phyloP scores from a whole-genome alignment of 352 stramenopile genomes.

The Pythium utonaiense region DNA sequence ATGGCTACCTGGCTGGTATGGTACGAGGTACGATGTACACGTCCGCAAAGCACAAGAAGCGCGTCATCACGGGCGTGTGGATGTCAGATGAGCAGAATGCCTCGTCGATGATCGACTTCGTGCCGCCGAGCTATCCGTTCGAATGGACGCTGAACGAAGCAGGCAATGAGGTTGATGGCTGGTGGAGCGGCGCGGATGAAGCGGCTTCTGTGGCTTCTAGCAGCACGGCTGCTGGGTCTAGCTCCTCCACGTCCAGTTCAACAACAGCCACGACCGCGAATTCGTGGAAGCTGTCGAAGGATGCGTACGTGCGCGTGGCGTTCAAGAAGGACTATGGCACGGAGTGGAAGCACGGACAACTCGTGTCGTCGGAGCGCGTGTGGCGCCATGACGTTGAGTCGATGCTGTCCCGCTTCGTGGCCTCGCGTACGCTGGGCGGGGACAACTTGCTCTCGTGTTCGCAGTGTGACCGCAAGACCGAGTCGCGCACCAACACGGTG shows the following conservation, averaged over 20 bases:
- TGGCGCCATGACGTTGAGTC: slow-evolving; percentile 80
- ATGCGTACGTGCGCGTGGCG: slow-evolving; percentile 80
- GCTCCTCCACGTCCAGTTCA: slow-evolving; percentile 3
- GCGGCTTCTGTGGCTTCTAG: slow-evolving; percentile 8
- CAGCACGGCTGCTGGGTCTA: neutral
- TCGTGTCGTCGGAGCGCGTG: slow-evolving; percentile 82
- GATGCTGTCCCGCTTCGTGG: slow-evolving; percentile 79
- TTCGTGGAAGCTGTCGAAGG: slow-evolving; percentile 76
- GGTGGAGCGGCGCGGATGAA: slow-evolving; percentile 68
- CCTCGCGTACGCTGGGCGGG: slow-evolving; percentile 71
- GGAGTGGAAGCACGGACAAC: slow-evolving; percentile 74
- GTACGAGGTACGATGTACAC: slow-evolving; percentile 54
- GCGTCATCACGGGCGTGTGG: slow-evolving; percentile 64
- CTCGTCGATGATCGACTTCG: slow-evolving; percentile 56
- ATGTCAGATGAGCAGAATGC: slow-evolving; percentile 40
- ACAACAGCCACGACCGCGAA: slow-evolving; percentile 17
- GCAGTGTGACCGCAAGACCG: slow-evolving; percentile 68
- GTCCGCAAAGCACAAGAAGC: slow-evolving; percentile 23
- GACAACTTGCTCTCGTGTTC: slow-evolving; percentile 78
- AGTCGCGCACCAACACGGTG: slow-evolving; percentile 79
- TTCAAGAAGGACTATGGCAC: slow-evolving; percentile 91
- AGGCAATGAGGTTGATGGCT: slow-evolving; percentile 59
- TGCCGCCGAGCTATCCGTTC: slow-evolving; percentile 65
- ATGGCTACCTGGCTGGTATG: slow-evolving; percentile 52
- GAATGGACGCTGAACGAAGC: slow-evolving; percentile 53